phyloP scores from a whole-genome alignment of 1,139 yeast genomes.

The Torulaspora pretoriensis region DNA sequence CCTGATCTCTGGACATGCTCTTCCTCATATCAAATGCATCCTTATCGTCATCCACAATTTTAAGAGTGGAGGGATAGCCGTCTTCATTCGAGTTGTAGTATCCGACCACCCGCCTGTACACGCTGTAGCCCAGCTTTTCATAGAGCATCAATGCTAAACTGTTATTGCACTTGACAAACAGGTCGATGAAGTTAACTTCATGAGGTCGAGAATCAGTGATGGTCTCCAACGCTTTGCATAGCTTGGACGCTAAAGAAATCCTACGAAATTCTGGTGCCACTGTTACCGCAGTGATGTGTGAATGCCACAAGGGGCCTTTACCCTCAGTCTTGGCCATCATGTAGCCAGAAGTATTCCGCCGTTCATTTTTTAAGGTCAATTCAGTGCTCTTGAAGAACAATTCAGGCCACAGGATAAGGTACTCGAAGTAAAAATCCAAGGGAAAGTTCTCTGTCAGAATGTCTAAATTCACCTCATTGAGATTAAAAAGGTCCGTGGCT shows the following conservation, averaged over 20 bases:
- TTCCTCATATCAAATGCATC: slow-evolving; percentile 91
- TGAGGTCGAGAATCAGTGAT: slow-evolving; percentile 69
- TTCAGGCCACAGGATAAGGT: slow-evolving; percentile 82
- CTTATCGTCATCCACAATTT: slow-evolving; percentile 52
- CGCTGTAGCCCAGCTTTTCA: slow-evolving; percentile 79
- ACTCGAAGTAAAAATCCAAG: slow-evolving; percentile 76
- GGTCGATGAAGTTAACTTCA: slow-evolving; percentile 77
- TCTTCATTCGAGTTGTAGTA: slow-evolving; percentile 55
- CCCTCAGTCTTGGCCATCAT: slow-evolving; percentile 99
- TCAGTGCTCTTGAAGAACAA: slow-evolving; percentile 74
- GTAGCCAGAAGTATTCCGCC: slow-evolving; percentile 53
- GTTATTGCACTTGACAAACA: slow-evolving; percentile 86
- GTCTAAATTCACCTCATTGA: slow-evolving; percentile 77
- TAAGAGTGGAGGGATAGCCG: slow-evolving; percentile 41
- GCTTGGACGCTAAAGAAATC: slow-evolving; percentile 70
- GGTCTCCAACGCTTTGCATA: slow-evolving; percentile 69
- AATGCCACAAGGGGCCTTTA: slow-evolving; percentile 78
- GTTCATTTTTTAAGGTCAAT: slow-evolving; percentile 28
- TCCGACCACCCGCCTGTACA: slow-evolving; percentile 83
- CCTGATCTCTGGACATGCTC: slow-evolving; percentile 42
- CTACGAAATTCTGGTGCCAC: slow-evolving; percentile 79
- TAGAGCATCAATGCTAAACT: slow-evolving; percentile 73
- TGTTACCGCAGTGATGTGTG: slow-evolving; percentile 95
- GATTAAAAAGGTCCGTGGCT: slow-evolving; percentile 71
- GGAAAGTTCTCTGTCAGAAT: slow-evolving; percentile 89